A percentile compares a stretch with the other conserved stretches of the same genome.
phyloP scores from a whole-genome alignment of 371 early-diverging fungal species.

The Phascolomyces articulosus region DNA sequence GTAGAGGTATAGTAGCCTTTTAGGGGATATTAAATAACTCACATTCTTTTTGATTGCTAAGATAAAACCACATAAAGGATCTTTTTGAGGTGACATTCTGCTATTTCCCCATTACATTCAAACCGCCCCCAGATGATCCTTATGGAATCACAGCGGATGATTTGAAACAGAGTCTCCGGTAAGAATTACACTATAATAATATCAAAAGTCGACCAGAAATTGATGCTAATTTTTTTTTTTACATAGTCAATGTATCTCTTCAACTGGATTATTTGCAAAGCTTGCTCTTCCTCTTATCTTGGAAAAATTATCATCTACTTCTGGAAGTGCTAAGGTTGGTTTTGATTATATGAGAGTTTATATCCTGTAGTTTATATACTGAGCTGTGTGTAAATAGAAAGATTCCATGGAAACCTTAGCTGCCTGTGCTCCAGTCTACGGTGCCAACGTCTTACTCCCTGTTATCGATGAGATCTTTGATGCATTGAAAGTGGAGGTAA shows the following conservation, averaged over 20 bases:
- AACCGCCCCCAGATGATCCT: conserved; percentile 92
- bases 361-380: conserved; percentile 3
- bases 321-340: conserved; percentile 84
- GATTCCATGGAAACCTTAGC: conserved; percentile 87
- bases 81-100: conserved; percentile 95
- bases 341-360: neutral
- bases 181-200: neutral
- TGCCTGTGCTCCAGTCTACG: conserved; percentile 80
- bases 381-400: conserved; percentile 45
- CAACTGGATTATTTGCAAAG: conserved; percentile 76
- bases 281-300: conserved; percentile 86
- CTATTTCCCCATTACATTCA: conserved; percentile 99
- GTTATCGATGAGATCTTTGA: conserved; percentile 71
- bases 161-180: conserved; percentile 77
- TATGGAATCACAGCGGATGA: conserved; percentile 92
- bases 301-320: conserved; percentile 87
- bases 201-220: neutral
- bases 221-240: neutral
- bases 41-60: too few relatives aligned
- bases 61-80: conserved; percentile 47
- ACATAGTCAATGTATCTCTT: conserved; percentile 64
- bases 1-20: conserved; percentile 63
- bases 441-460: conserved; percentile 60
- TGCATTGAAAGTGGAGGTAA: conserved; percentile 70
- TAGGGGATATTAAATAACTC: too few relatives aligned